These are phyloP conservation scores for Adansonia grandidieri DNA, from an alignment of 441 rosid genomes.

Conservation along the genomic window DNA sequence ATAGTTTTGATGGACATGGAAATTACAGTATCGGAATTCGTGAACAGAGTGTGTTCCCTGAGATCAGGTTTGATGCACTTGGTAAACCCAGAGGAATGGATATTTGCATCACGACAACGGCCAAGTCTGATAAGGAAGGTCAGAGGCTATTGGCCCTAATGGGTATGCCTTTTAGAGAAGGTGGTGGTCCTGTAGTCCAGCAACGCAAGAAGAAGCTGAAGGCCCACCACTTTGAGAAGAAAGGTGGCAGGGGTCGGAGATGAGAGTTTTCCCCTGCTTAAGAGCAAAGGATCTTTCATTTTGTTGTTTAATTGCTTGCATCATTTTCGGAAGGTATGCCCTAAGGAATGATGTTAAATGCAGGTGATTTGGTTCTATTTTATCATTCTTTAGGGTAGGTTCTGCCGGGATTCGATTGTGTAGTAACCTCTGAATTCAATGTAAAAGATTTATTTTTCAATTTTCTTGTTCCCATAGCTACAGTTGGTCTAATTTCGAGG, in stretches of 20 bases:
- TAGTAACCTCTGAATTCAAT: neutral
- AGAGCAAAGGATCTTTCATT: neutral
- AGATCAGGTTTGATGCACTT: constrained; percentile 63
- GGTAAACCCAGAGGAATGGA: constrained; percentile 91
- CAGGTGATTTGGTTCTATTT: constrained; percentile 3
- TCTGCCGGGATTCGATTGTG: neutral
- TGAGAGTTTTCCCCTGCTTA: constrained; percentile 27
- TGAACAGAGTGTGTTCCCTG: constrained; percentile 92
- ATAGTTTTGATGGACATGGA: constrained; percentile 91
- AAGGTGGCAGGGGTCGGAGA: constrained; percentile 58
- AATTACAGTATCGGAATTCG: constrained; percentile 79
- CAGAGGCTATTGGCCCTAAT: constrained; percentile 75
- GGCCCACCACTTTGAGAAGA: constrained; percentile 77
- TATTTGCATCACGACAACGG: constrained; percentile 83
- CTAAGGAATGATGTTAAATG: neutral
- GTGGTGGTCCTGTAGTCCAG: constrained; percentile 32
- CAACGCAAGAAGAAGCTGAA: constrained; percentile 79
- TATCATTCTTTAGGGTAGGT: neutral
- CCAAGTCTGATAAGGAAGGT: constrained; percentile 76
- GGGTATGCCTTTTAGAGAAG: constrained; percentile 96
- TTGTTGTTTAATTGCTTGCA: constrained; percentile 10
- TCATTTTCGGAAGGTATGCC: constrained; percentile 4
- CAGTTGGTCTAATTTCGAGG: neutral
- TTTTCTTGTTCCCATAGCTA: neutral
- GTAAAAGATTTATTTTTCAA: neutral